Evolutionary conservation across 1,139 yeast species (phyloP), one percentile per base, ranked within the genome.

Genomic region (Protomyces lactucae-debilis): DNA sequence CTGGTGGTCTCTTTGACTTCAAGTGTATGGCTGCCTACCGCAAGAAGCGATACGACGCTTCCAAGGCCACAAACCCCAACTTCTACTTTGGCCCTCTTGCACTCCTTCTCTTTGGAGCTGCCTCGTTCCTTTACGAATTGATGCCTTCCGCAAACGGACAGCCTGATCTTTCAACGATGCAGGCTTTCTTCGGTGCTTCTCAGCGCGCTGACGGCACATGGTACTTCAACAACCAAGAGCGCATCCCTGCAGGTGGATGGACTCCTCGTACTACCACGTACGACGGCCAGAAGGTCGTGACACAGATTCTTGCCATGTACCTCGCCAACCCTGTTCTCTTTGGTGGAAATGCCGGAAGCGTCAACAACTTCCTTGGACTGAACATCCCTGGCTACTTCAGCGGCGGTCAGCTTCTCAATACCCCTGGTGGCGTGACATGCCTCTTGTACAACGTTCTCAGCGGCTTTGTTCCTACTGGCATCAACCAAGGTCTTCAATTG

Each of bases 181-280:
- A 25, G 43, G 32, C 57, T 12, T 59, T 59, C 63, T 59, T 59
- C 36, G 63, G 63, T 28, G 63, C 63, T 40, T 40, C 63, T 12
- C 55, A 48, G 23, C 63, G 57, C 4, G 57, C 63, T 18, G 40
- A 51, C 16, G 53, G 57, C 4, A 54, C 52, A 16, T 57, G 61
- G 61, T 37, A 51, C 14, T 59, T 52, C 57, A 52, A 59, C 57
- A 59, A 59, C 53, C 37, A 51, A 16, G 63, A 59, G 45, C 25
- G 21, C 35, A 59, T 59, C 45, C 63, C 63, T 39, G 43, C 57
- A 37, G 25, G 21, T 21, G 48, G 48, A 43, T 59, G 63, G 63
- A 21, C 36, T 28, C 63, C 63, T 18, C 52, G 63, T 40, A 52
- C 63, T 2, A 59, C 63, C n/a, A 39, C 63, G 9, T 52, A 52